Conservation (phyloP, 1,139 yeast species). For the Geotrichum candidum region DNA sequence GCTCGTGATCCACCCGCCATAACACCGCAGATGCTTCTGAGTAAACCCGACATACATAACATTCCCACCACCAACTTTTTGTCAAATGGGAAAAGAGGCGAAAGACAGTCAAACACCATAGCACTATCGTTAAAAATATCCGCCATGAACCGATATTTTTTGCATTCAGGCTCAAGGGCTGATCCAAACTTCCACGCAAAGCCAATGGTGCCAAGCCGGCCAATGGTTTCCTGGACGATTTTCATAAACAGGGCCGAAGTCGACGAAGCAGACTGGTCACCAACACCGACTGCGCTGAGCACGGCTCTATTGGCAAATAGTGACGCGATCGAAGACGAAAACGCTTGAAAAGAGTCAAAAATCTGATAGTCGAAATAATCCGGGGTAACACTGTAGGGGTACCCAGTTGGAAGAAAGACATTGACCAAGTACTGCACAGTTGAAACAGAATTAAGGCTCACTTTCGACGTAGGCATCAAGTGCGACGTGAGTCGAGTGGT, state of each 20-base stretch:
- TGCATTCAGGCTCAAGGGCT: conserved; percentile 37
- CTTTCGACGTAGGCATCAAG: background rate
- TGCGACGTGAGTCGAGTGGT: background rate
- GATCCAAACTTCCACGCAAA: conserved; percentile 38
- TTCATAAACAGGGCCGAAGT: conserved; percentile 37
- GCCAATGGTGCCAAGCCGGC: conserved; percentile 37
- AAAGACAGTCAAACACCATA: conserved; percentile 34
- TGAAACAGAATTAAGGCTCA: background rate
- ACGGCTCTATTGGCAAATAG: conserved; percentile 37
- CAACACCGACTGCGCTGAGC: conserved; percentile 37
- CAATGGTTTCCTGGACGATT: conserved; percentile 36
- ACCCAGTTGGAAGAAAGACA: conserved; percentile 38
- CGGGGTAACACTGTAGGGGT: conserved; percentile 34
- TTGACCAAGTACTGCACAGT: conserved; percentile 23
- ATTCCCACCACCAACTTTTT: conserved; percentile 26
- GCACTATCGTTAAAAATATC: conserved; percentile 38
- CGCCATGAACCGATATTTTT: conserved; percentile 36
- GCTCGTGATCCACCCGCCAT: conserved; percentile 39
- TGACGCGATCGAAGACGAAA: conserved; percentile 35
- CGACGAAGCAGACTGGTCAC: conserved; percentile 36
- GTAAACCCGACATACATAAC: conserved; percentile 34
- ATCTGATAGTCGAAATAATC: conserved; percentile 37
- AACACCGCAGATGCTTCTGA: conserved; percentile 37
- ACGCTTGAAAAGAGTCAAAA: conserved; percentile 38
- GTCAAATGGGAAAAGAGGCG: conserved; percentile 32